Evolutionary conservation across 2,329 filamentous ascomycete genomes (phyloP), one percentile per base, ranked within the genome.

Genomic region (Ilyonectria sp.): DNA sequence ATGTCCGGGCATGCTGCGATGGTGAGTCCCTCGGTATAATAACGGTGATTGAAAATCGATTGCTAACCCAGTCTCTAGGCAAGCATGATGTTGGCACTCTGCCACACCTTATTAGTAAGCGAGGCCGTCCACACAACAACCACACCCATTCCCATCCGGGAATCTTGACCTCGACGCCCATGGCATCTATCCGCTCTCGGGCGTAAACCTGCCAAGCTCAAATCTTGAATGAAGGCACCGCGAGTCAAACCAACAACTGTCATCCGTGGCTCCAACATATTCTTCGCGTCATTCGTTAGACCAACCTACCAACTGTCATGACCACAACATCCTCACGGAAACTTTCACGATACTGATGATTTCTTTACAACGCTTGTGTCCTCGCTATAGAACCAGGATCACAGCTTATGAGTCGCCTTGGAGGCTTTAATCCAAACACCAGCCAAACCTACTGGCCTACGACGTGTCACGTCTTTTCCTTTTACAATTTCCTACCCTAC

Each of bases 1-100:
- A 99, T 80, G 96, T 99, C 71, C 88, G 96, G 78, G 95, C 95
- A 67, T 99, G 96, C 84, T 99, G 96, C 82, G 96, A 98, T 88
- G 96, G 95, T 95, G 87, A 89, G 92, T 59, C 19, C 10, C 4
- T 23, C 19, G 29, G 44, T 4, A 13, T 26, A 9, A 35, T 11
- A 5, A 11, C 17, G 0, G 33, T 47, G 37, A 1, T 6, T 10
- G 43, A 55, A 3, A 31, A 60, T 15, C 4, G 74, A 44, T 78
- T 62, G 78, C 75, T 80, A 72, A 71, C 57, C 53, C 8, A 26
- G 35, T 50, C 13, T 26, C 2, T 56, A 93, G 91, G 92, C 73
- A 93, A 93, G 83, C 92, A 94, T 76, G 92, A 94, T 78, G 92
- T 94, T 55, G 87, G 89, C 61, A 89, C 85, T 61, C 79, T 92